Base-by-base conservation (phyloP, 2,329 filamentous ascomycete species). In the Colletotrichum destructivum region DNA sequence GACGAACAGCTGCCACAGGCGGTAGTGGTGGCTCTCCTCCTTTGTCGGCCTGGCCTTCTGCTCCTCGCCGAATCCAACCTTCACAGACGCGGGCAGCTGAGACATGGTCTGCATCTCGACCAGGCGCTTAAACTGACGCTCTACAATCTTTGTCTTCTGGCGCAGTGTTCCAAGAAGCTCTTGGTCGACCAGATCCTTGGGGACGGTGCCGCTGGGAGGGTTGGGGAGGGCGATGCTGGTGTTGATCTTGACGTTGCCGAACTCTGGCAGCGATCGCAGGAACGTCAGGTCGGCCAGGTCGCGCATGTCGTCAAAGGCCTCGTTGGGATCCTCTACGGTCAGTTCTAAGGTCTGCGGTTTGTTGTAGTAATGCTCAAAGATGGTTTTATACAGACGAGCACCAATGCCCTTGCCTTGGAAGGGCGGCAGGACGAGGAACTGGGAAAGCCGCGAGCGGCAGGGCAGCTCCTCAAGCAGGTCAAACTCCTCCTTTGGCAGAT, bases 321-420 rank as follows among this genome's bases (percentile, higher is more conserved):
- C 93, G 77, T 94, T 98, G 0, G 96, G 97, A 73, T 98, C 96
- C 82, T 99, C 96, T 7, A 99, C 92, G 0, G 95, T 97, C 77
- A 99, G 89, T 79, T 98, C 96, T 66, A 90, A 87, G 9, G 95
- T 92, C 72, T 92, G 91, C 0, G 88, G 81, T 68, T 93, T 89
- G 44, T 89, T 86, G 69, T 93, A 87, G 74, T 94, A 93, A 75
- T 91, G 84, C 9, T 88, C 83, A 78, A 94, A 96, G 75, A 98
- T 94, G 60, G 91, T 87, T 71, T 91, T 90, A 85, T 98, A 99
- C 49, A 99, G 89, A 52, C 90, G 88, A 13, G 91, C 88, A 46
- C 96, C 96, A 61, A 96, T 91, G 18, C 95, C 95, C 73, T 91
- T 89, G 73, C 89, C 88, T 79, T 98, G 95, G 81, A 94, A 97